Base-by-base conservation (phyloP, 1,139 yeast species). In the Candida pseudoviswanathii region DNA sequence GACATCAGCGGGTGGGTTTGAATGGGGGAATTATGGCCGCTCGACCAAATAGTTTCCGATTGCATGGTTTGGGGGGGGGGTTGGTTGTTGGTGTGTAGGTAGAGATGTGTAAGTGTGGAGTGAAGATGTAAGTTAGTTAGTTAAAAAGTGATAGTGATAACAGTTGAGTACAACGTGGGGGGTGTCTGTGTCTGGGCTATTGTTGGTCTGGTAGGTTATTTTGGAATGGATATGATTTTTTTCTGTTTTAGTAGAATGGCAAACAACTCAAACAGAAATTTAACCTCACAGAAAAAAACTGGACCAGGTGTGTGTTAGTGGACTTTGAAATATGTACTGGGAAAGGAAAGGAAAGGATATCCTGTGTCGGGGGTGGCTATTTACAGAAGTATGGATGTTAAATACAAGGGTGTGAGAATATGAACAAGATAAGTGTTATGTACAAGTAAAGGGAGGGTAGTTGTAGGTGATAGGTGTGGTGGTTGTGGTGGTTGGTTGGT, bases 11-110 rank as follows among this genome's bases (percentile, higher is more conserved):
- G 44, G 44, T 60, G 57, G 33, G 67, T 41, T 36, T 65, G 70
- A 51, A 62, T 58, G 32, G 74, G 71, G 31, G 70, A 62, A 41
- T 62, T 55, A 44, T 54, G 54, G 31, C 61, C 59, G 49, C 60
- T 68, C 31, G 75, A 68, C 77, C 77, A 71, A 52, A 72, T 71
- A 29, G 76, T 70, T 58, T 71, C 77, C 5, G 72, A 62, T 10
- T 52, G 56, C 58, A 54, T 54, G 6, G 30, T 27, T 27, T 27
- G 30, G 30, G 6, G 30, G 30, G 5, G 9, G 30, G 30, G 9
- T 5, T 27, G 30, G 30, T 27, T 16, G 16, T 16, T 16, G 16
- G 16, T 16, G 16, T 16, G 16, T 16, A 16, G 16, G 16, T 16
- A 16, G 16, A 16, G 16, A 16, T 16, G 16, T 16, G 16, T 16